Evolutionary conservation across 1,284 basidiomycete species (phyloP), one percentile per base, ranked within the genome.

Genomic region (Rhodotorula sp.): DNA sequence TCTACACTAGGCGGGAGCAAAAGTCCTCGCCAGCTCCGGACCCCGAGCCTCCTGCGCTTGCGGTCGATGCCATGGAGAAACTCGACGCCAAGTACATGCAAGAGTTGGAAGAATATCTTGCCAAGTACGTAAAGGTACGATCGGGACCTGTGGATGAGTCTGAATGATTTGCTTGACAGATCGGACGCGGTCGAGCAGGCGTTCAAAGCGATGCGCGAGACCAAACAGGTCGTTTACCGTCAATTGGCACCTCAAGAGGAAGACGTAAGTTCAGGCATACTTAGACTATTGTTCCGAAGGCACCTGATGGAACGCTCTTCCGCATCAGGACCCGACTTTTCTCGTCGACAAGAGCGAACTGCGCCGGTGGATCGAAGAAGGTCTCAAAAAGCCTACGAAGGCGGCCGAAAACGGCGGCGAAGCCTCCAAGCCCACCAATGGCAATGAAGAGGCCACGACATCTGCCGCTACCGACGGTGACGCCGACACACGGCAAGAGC

Each of bases 301-400:
- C 66, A 12, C 17, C 26, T 65, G 46, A 62, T 73, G 26, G 26
- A 66, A 70, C 64, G 68, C 51, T 55, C 7, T 24, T 56, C 30
- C 30, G 69, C 15, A 1, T 12, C 66, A 73, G 65, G 71, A 90
- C 86, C 83, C 85, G 24, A 84, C 82, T 17, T 80, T 86, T 14
- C 83, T 92, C 51, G 83, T 87, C 42, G 87, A 86, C 76, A 84
- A 84, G 70, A 80, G 84, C 68, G 84, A 85, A 26, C 80, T 92
- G 48, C 85, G 86, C 73, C 79, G 77, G 18, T 92, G 89, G 87
- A 75, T 91, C 62, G 55, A 70, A 60, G 69, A 73, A 42, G 73
- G 66, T 20, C 62, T 71, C 53, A 67, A 64, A 67, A 66, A 51
- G 33, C 54, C 42, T 18, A 24, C 56, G 49, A 45, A 67, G 33